Evolutionary conservation across 2,329 filamentous ascomycete species (phyloP).

Genomic region (Drechslerella coelobrocha): DNA sequence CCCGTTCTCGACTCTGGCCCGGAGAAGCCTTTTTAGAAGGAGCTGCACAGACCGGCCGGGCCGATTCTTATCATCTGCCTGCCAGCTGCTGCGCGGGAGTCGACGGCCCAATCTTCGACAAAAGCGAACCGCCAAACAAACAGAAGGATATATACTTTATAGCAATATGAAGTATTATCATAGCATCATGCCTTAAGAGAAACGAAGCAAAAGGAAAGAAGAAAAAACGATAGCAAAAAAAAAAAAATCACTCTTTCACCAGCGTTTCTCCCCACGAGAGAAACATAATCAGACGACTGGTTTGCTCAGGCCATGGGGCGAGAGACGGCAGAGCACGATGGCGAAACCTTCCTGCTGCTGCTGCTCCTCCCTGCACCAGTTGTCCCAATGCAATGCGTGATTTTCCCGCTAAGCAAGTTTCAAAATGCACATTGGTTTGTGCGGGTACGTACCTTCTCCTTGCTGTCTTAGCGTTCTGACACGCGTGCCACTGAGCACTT

Average conservation of each 20-base stretch:
- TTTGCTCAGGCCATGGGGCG: neutral
- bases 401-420: conserved; percentile 51
- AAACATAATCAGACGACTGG: neutral
- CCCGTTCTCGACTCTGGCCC: neutral
- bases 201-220: neutral
- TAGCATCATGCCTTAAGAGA: conserved; percentile 3
- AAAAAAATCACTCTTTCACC: no score
- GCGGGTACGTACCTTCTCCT: conserved; percentile 51
- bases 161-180: neutral
- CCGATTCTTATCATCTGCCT: conserved; percentile 1
- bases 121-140: neutral
- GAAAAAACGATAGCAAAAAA: neutral
- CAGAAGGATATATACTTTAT: neutral
- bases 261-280: no score
- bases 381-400: conserved; percentile 49
- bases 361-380: conserved; percentile 44
- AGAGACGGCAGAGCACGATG: conserved; percentile 14
- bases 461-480: conserved; percentile 47
- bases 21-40: conserved; percentile 1
- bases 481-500: conserved; percentile 29
- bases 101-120: neutral
- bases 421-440: conserved; percentile 37
- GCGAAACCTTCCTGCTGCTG: conserved; percentile 12
- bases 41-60: neutral
- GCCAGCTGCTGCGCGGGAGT: neutral